Conservation (phyloP, 495 filamentous ascomycete genomes). For the Durotheca rogersii region DNA sequence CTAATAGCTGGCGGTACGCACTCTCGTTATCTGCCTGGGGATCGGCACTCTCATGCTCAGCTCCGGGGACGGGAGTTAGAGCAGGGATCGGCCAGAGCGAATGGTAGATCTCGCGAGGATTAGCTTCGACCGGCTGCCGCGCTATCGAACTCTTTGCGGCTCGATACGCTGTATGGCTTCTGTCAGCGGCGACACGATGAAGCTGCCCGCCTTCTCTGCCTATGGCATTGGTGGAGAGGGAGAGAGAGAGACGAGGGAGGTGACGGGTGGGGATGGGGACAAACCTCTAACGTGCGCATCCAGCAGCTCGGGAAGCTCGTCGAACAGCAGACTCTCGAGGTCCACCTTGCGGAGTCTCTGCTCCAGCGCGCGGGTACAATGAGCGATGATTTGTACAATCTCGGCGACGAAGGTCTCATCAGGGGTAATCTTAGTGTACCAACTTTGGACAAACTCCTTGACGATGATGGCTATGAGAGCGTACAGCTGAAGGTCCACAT, state of each 20-base stretch:
- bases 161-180: conserved; percentile 53
- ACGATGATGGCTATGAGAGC: conserved; percentile 85
- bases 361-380: conserved; percentile 83
- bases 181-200: conserved; percentile 9
- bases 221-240: neutral
- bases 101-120: conserved; percentile 75
- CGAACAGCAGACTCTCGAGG: conserved; percentile 76
- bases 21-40: conserved; percentile 74
- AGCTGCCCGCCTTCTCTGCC: conserved; percentile 2
- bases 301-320: conserved; percentile 83
- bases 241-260: conserved; percentile 6
- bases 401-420: conserved; percentile 86
- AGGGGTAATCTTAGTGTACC: conserved; percentile 90
- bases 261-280: too few relatives aligned
- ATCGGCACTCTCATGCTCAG: conserved; percentile 50
- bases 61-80: conserved; percentile 70
- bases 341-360: conserved; percentile 79
- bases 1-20: conserved; percentile 77
- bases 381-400: conserved; percentile 82
- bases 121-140: conserved; percentile 57
- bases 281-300: conserved; percentile 79
- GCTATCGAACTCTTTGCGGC: conserved; percentile 50
- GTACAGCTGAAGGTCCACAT: conserved; percentile 89
- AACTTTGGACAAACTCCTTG: conserved; percentile 83
- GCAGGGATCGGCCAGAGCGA: conserved; percentile 76